Conservation (phyloP, 179 eudicot species). For the Beta corolliflora region DNA sequence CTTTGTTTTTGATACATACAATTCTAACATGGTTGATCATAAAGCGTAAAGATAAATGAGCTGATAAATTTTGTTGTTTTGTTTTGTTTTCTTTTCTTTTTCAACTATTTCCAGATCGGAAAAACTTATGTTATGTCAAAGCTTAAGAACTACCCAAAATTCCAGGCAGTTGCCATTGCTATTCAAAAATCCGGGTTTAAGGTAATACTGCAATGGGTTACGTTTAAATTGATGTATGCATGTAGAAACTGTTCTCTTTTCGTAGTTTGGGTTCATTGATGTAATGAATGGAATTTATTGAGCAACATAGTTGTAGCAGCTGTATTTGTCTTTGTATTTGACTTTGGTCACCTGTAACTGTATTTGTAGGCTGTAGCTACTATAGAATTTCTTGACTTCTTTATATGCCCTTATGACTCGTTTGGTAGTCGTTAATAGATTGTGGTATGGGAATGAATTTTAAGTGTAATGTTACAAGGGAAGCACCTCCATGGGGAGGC, state of each 20-base stretch:
- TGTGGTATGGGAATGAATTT: too few species aligned
- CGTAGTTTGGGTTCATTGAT: too few species aligned
- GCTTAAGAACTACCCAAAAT: slow-evolving; percentile 85
- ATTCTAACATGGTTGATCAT: neutral
- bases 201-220: slow-evolving; percentile 39
- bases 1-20: neutral
- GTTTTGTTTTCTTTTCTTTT: neutral
- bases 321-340: too few species aligned
- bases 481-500: too few species aligned
- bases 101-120: slow-evolving; percentile 61
- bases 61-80: neutral
- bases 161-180: slow-evolving; percentile 85
- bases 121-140: slow-evolving; percentile 82
- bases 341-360: too few species aligned
- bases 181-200: slow-evolving; percentile 89
- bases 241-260: neutral
- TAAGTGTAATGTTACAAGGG: too few species aligned
- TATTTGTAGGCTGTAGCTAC: too few species aligned
- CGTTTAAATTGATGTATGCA: neutral
- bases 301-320: too few species aligned
- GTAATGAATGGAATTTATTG: too few species aligned
- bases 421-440: too few species aligned
- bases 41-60: neutral
- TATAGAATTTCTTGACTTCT: too few species aligned
- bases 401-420: too few species aligned